These are phyloP conservation scores for Prinsepia uniflora DNA, from an alignment of 306 rosid genomes.

Conservation along the genomic window DNA sequence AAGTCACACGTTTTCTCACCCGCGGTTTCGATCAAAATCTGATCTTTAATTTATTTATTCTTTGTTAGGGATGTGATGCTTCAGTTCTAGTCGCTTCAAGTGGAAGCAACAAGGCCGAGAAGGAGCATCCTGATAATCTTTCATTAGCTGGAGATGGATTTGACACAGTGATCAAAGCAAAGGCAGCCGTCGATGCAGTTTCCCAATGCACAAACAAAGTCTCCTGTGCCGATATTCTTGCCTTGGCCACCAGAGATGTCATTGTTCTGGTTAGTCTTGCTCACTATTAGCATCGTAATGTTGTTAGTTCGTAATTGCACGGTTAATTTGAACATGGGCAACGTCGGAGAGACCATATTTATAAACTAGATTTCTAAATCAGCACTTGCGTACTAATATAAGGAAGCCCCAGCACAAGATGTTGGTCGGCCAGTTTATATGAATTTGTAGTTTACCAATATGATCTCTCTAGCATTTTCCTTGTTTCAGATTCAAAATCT, in stretches of 20 bases:
- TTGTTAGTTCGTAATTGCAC: too few relatives aligned
- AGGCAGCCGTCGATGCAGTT: conserved; percentile 68
- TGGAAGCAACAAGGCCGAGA: conserved; percentile 59
- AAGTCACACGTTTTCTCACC: neutral
- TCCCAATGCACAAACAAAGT: conserved; percentile 62
- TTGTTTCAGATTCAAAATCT: neutral
- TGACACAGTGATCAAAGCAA: conserved; percentile 73
- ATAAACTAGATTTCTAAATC: too few relatives aligned
- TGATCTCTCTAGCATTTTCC: too few relatives aligned
- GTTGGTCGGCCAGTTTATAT: too few relatives aligned
- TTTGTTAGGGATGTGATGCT: conserved; percentile 71
- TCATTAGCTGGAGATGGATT: conserved; percentile 88
- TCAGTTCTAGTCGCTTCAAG: conserved; percentile 49
- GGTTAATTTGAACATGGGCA: too few relatives aligned
- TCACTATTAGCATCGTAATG: neutral
- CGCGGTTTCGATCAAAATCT: conserved; percentile 6
- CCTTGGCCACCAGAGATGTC: conserved; percentile 76
- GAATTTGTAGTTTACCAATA: too few relatives aligned
- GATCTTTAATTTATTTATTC: neutral
- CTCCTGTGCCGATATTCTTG: conserved; percentile 82
- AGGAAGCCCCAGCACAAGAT: too few relatives aligned
- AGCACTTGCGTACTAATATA: too few relatives aligned
- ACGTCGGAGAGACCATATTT: too few relatives aligned
- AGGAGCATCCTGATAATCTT: conserved; percentile 71
- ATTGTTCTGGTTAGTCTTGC: conserved; percentile 38